Evolutionary conservation across 768 basidiomycete species (phyloP).

Genomic region (Gloeostereum incarnatum): DNA sequence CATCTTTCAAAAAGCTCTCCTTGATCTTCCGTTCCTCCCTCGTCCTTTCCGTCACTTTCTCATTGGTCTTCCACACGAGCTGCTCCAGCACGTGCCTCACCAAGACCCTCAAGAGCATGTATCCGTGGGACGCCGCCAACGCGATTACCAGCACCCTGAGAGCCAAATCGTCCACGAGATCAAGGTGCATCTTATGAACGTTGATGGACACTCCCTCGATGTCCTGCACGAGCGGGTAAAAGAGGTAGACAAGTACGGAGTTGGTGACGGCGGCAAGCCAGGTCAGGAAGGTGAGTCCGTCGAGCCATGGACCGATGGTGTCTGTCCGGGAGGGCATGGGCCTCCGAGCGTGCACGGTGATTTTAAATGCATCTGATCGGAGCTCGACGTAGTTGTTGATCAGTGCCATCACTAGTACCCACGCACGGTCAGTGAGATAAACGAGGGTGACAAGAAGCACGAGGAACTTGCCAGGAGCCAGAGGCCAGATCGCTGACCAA

Average conservation of each 20-base stretch:
- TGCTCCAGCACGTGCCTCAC: too few relatives aligned
- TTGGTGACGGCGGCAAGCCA: constrained; percentile 89
- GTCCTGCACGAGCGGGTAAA: too few relatives aligned
- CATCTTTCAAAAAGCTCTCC: too few relatives aligned
- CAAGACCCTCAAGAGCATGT: too few relatives aligned
- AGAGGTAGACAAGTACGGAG: constrained; percentile 85
- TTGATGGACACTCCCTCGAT: not conserved
- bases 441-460: too few relatives aligned
- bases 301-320: constrained; percentile 92
- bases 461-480: constrained; percentile 58
- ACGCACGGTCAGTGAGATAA: too few relatives aligned
- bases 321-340: constrained; percentile 82
- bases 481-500: constrained; percentile 92
- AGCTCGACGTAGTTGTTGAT: constrained; percentile 91
- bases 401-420: constrained; percentile 57
- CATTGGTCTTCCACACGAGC: too few relatives aligned
- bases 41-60: too few relatives aligned
- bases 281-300: constrained; percentile 76
- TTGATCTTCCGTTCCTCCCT: too few relatives aligned
- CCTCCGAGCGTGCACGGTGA: constrained; percentile 73
- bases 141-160: too few relatives aligned
- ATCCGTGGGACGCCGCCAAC: too few relatives aligned
- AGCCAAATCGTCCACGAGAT: too few relatives aligned
- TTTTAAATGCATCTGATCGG: constrained; percentile 92
- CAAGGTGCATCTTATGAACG: not conserved